Percentiles rank a stretch among this genome's conserved stretches.
phyloP scores from a whole-genome alignment of 257 asterid species.

The Gentiana macrophylla region DNA sequence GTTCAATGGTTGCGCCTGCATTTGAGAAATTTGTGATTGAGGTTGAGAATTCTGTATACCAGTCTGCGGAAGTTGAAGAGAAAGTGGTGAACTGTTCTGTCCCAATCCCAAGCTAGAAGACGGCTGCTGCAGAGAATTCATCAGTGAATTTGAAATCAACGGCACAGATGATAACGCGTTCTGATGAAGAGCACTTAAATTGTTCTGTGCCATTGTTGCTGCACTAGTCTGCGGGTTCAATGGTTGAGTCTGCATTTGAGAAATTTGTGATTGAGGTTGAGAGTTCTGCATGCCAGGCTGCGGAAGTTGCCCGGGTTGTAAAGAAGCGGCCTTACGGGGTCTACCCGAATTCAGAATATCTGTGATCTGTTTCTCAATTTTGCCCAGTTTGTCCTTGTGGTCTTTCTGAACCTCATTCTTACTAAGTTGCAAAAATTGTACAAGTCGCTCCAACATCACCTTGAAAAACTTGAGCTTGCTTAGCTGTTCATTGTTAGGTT shows the following conservation, averaged over 20 bases:
- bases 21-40: too few species aligned
- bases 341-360: slow-evolving; percentile 59
- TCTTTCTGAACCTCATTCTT: slow-evolving; percentile 47
- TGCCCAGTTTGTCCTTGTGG: slow-evolving; percentile 57
- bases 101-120: too few species aligned
- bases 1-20: too few species aligned
- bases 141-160: slow-evolving; percentile 29
- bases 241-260: slow-evolving; percentile 17
- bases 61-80: too few species aligned
- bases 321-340: slow-evolving; percentile 62
- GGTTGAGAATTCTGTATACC: too few species aligned
- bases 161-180: slow-evolving; percentile 15
- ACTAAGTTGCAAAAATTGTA: slow-evolving; percentile 46
- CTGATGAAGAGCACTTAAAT: neutral
- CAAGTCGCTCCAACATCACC: slow-evolving; percentile 63
- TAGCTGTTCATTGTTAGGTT: slow-evolving; percentile 63
- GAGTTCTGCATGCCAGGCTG: slow-evolving; percentile 63
- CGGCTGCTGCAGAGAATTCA: too few species aligned
- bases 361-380: slow-evolving; percentile 64
- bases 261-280: slow-evolving; percentile 58
- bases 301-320: slow-evolving; percentile 68
- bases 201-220: too few species aligned
- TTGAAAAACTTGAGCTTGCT: slow-evolving; percentile 66
- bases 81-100: too few species aligned
- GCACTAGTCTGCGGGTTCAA: too few species aligned